A percentile compares a stretch with the other conserved stretches of the same genome.
Conservation (phyloP, 2,329 filamentous ascomycete species). For the Nothophaeocryptopus gaeumannii region DNA sequence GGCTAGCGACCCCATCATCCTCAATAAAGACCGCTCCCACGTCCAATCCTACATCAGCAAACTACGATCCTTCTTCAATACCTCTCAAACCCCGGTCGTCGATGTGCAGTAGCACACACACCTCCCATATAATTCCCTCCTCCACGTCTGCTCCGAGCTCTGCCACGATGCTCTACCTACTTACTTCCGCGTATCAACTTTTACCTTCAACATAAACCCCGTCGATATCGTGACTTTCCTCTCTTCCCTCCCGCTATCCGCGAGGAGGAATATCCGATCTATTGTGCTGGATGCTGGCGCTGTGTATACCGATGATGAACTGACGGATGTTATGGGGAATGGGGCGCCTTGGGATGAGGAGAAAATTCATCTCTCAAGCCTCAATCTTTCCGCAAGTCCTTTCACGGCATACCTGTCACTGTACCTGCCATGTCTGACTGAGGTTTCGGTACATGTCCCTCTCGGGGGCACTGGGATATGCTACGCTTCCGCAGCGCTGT, state of each 20-base stretch:
- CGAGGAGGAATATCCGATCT: not conserved
- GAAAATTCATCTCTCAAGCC: not conserved
- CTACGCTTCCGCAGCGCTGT: not conserved
- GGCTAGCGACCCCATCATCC: not conserved
- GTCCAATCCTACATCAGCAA: no score
- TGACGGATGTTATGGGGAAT: not conserved
- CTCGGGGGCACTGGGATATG: not conserved
- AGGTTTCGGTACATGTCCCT: not conserved
- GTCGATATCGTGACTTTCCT: not conserved
- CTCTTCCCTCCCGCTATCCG: not conserved
- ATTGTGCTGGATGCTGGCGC: not conserved
- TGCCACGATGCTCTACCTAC: not conserved
- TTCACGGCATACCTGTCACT: slow-evolving; percentile 3
- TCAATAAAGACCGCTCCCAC: not conserved
- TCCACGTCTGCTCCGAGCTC: not conserved
- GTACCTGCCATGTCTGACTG: not conserved
- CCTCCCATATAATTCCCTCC: not conserved
- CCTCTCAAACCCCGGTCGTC: not conserved
- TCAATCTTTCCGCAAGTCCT: not conserved
- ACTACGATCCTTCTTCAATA: not conserved
- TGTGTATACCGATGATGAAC: not conserved
- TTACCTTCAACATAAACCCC: slow-evolving; percentile 1
- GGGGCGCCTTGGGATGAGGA: not conserved
- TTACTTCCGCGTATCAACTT: not conserved
- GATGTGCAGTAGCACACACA: not conserved